Base-by-base conservation (phyloP, 139 green algal species). In the Picochlorum sp. region DNA sequence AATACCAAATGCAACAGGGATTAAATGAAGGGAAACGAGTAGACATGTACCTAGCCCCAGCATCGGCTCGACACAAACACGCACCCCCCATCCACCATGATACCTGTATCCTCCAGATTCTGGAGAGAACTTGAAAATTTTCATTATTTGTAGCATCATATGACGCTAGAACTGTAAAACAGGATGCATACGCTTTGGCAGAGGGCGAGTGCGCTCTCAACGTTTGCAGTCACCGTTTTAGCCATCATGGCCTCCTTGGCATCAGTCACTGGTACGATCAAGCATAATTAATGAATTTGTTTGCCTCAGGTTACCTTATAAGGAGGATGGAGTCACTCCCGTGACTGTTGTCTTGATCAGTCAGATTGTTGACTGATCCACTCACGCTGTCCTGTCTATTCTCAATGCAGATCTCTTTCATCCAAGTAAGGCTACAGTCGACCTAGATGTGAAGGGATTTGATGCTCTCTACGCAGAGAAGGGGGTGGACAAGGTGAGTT, bases 1-100 rank as follows among this genome's bases (percentile, higher is more conserved):
- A 96, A 76, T 95, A 90, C 68, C 83, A 94, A 65, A 83, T 91
- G 77, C 85, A 91, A 66, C 82, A 91, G 62, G 86, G 87, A 13
- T 66, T 91, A 23, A 65, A 75, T 13, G 79, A 77, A 7, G 81
- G 78, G 3, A 69, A 71, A 18, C 70, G 71, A 49, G 78, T 88
- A 52, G 67, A 75, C n/a, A 41, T 60, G 24, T 78, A 66, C 50
- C 65, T 87, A 2, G 65, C 77, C 66, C 81, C 79, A 1, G n/a
- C 21, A 15, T 28, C 20, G 2, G 55, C 63, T 20, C 58, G 70
- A 66, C 78, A 85, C 58, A 24, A 37, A 28, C 76, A 82, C 57
- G 76, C 61, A 1, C 57, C 68, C 2, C 66, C 77, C 21, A 11
- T 81, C 57, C 79, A 86, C 26, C 44, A 34, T 34, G 54, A 41